phyloP scores from a whole-genome alignment of 805 yeast genomes.

The Jamesozyma rosinii region DNA sequence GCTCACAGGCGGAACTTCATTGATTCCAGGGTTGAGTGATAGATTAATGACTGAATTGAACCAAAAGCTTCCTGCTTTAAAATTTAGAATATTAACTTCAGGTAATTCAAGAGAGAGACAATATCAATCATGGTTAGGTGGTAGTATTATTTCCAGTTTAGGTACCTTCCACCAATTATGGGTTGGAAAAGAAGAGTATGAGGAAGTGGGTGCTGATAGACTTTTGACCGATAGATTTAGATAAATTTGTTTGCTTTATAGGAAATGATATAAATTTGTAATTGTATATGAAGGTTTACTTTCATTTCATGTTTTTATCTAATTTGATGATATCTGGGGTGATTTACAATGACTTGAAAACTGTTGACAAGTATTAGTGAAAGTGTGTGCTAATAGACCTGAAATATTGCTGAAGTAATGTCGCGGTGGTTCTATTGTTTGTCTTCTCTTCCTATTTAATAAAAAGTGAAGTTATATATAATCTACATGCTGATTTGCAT shows the following conservation, averaged over 20 bases:
- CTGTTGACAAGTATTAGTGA: not conserved
- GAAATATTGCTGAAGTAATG: too few relatives aligned
- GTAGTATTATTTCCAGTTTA: slow-evolving; percentile 74
- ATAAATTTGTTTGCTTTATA: slow-evolving; percentile 27
- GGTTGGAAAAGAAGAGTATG: slow-evolving; percentile 82
- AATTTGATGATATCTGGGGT: not conserved
- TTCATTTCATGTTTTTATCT: too few relatives aligned
- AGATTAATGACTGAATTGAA: slow-evolving; percentile 64
- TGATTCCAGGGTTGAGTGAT: slow-evolving; percentile 74
- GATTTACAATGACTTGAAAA: not conserved
- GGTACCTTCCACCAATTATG: slow-evolving; percentile 94
- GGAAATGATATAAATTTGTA: not conserved
- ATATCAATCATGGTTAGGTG: slow-evolving; percentile 86
- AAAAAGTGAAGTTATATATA: too few relatives aligned
- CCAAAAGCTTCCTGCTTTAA: slow-evolving; percentile 68
- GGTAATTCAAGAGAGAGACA: slow-evolving; percentile 73
- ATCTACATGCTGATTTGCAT: too few relatives aligned
- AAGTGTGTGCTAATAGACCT: too few relatives aligned
- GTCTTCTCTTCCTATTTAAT: not conserved
- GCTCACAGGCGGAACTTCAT: slow-evolving; percentile 74
- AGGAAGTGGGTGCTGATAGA: slow-evolving; percentile 80
- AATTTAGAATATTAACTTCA: slow-evolving; percentile 71
- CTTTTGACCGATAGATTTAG: slow-evolving; percentile 75
- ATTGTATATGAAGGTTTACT: not conserved
- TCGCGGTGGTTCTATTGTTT: not conserved